A percentile compares a stretch with the other conserved stretches of the same genome.
Conservation (phyloP, 805 yeast species). For the Metschnikowia lachancei region DNA sequence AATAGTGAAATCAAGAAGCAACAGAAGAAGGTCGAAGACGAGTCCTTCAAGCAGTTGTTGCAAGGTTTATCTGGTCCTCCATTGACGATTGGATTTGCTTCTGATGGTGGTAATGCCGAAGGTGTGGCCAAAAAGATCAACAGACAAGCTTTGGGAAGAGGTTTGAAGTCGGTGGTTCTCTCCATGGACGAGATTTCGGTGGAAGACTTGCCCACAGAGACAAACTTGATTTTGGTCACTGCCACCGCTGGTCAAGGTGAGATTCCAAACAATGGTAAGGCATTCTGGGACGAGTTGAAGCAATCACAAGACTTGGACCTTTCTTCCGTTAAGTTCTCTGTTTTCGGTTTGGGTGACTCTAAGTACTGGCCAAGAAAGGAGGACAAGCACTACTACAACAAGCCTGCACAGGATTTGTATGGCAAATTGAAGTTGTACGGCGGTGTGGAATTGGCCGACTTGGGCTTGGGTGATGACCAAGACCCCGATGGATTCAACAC, state of each 20-base stretch:
- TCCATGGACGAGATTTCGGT: slow-evolving; percentile 70
- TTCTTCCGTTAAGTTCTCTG: slow-evolving; percentile 53
- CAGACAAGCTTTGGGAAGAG: slow-evolving; percentile 76
- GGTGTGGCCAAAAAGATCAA: slow-evolving; percentile 74
- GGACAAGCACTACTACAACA: slow-evolving; percentile 90
- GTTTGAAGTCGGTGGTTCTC: slow-evolving; percentile 61
- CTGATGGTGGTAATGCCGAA: slow-evolving; percentile 90
- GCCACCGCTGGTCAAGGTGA: slow-evolving; percentile 89
- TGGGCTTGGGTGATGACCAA: slow-evolving; percentile 95
- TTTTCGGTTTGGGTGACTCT: slow-evolving; percentile 78
- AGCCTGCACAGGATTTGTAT: slow-evolving; percentile 75
- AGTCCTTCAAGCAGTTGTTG: slow-evolving; percentile 70
- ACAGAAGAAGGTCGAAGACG: slow-evolving; percentile 68
- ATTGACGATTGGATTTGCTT: slow-evolving; percentile 77
- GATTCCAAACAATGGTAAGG: slow-evolving; percentile 78
- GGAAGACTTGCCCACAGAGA: slow-evolving; percentile 71
- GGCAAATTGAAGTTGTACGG: slow-evolving; percentile 67
- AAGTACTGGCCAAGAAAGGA: slow-evolving; percentile 97
- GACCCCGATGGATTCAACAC: slow-evolving; percentile 94
- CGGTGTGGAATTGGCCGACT: slow-evolving; percentile 65
- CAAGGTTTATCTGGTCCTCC: slow-evolving; percentile 94
- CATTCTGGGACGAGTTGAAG: slow-evolving; percentile 71
- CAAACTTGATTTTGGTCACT: slow-evolving; percentile 63
- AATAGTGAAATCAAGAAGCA: slow-evolving; percentile 53
- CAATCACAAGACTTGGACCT: slow-evolving; percentile 61